Evolutionary conservation across 192 early-diverging fungal genomes (phyloP), one percentile per base, ranked within the genome.

Genomic region (Geranomyces variabilis): DNA sequence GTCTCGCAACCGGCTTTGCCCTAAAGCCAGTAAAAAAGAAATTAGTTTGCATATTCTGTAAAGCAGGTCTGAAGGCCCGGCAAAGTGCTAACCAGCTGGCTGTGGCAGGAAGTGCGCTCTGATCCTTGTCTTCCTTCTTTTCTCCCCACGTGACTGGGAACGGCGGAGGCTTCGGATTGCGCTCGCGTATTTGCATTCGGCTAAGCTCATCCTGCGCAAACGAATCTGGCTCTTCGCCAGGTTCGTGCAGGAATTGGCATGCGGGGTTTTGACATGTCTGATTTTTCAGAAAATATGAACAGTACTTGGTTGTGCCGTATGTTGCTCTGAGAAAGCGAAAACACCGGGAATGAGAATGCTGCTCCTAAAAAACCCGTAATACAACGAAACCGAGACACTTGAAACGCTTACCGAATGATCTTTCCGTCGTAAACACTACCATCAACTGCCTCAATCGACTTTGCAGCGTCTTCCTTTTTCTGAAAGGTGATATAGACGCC

Each of bases 251-350:
- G 77, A 94, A 98, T 88, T 95, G 94, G 76, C 97, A 99, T 12
- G 86, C 89, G 1, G 92, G 90, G 76, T 96, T 97, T 74, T 93
- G 94, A 78, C 97, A 99, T 5, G 86, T 75, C 70, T 94, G 91
- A 73, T 88, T 91, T 33, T 94, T 91, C 64, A 99, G 79, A 75
- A 93, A 99, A 77, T 93, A 95, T 5, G 95, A 91, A 73, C 97
- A 99, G 81, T 99, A 99, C 75, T 98, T 98, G 43, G 97, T 99
- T 9, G 96, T 95, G 22, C 97, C 97, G 81, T 92, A 95, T 0
- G 95, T 95, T 13, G 95, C 97, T 49, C 93, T 92, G 65, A 58
- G 10, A 41, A 41, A 10, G 43, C 53, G 44, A 63, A n/a, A n/a
- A n/a, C n/a, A n/a, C n/a, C n/a, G n/a, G n/a, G n/a, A n/a, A n/a